phyloP scores from a whole-genome alignment of 345 rosid genomes.

The Syzygium grande region DNA sequence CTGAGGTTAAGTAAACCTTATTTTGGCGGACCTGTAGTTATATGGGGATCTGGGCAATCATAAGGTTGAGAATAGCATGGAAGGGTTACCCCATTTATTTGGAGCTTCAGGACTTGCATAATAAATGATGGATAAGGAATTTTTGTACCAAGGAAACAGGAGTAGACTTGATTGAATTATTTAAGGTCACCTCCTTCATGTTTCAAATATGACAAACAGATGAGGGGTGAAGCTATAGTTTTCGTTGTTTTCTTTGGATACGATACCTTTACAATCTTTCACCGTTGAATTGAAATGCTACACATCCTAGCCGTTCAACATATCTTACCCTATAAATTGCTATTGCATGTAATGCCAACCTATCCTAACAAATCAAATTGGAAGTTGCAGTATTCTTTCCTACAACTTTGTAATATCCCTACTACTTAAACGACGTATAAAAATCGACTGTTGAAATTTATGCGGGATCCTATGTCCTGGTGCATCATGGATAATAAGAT shows the following conservation, averaged over 20 bases:
- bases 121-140: neutral
- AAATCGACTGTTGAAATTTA: neutral
- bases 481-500: neutral
- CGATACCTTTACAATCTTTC: neutral
- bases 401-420: neutral
- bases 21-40: neutral
- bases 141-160: neutral
- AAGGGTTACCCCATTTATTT: neutral
- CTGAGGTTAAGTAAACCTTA: neutral
- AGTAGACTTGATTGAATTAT: neutral
- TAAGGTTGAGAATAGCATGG: neutral
- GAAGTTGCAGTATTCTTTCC: neutral
- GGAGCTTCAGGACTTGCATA: neutral
- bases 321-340: neutral
- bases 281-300: neutral
- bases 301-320: neutral
- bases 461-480: neutral
- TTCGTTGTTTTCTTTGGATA: fast-evolving
- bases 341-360: neutral
- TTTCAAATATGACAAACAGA: neutral
- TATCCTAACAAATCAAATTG: neutral
- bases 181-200: neutral
- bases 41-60: neutral
- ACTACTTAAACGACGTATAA: neutral
- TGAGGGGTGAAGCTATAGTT: neutral